These are phyloP conservation scores for Diplodia sapinea DNA, from an alignment of 2,329 filamentous ascomycete species.

Conservation along the genomic window DNA sequence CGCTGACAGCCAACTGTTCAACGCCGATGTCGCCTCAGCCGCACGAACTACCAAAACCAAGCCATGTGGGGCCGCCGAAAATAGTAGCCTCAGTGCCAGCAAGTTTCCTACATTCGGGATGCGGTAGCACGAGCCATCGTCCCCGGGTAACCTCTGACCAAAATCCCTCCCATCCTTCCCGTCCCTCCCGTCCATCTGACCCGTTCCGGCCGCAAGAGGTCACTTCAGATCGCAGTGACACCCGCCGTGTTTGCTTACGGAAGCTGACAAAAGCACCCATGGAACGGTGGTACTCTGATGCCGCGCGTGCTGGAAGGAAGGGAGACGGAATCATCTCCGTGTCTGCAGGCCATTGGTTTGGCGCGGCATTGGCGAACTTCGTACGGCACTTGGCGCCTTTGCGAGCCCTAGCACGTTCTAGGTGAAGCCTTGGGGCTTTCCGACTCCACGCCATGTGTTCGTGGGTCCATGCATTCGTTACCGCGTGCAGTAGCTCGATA, in stretches of 20 bases:
- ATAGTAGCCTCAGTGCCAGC: background rate
- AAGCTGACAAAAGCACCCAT: background rate
- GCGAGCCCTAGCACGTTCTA: background rate
- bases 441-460: background rate
- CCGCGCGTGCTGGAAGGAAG: background rate
- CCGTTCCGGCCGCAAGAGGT: background rate
- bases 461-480: background rate
- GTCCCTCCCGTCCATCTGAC: background rate
- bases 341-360: background rate
- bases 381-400: background rate
- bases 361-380: background rate
- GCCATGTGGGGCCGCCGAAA: slow-evolving; percentile 2
- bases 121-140: background rate
- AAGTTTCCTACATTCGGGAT: background rate
- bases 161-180: background rate
- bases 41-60: slow-evolving; percentile 1
- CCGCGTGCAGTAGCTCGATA: background rate
- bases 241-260: background rate
- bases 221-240: too few relatives aligned
- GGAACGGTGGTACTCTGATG: background rate
- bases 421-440: background rate
- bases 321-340: background rate
- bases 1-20: too few relatives aligned
- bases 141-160: background rate
- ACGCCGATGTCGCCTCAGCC: background rate